Base-by-base conservation (phyloP, 2,329 filamentous ascomycete genomes). In the Myotisia sp. region DNA sequence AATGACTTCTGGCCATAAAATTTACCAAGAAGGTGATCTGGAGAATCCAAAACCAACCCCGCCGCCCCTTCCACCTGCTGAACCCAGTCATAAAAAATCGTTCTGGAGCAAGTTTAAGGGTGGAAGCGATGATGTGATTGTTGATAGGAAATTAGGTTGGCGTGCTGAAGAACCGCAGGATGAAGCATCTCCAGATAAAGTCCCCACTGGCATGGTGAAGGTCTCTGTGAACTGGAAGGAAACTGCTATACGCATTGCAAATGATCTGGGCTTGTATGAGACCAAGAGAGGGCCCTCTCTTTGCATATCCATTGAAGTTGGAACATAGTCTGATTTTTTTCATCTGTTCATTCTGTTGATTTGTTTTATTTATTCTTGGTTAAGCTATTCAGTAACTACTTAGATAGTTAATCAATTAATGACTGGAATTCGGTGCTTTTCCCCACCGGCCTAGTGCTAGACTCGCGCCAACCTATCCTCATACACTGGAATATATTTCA, bases 231-330 rank as follows among this genome's bases (percentile, higher is more conserved):
- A 46, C 26, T 42, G 57, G 38, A 54, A 56, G 26, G 55, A 62
- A 16, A 47, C 62, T 8, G 54, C 54, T 29, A 51, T 65, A 33
- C 52, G 63, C 6, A 51, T 51, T 12, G 58, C 63, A 39, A 64
- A 52, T 26, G 52, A 56, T 9, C 59, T 61, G 47, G 63, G 63
- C 1, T 44, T 66, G 33, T 60, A 58, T 40, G 58, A 64, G 37
- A 64, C 59, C 7, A 44, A 42, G 27, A 52, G 51, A 18, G 51
- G 53, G 7, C 53, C 48, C 19, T 54, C 47, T 21, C 41, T 60
- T 23, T 54, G 48, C 42, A 30, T 53, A 10, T 41, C 45, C 23
- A 46, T 54, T 33, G 51, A 54, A 36, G 46, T 54, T 28, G 51
- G 51, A 16, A 40, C 42, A 13, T 44, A 38, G 31, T 6, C 22